Conservation (phyloP, 768 basidiomycete genomes). For the Boletus coccyginus region DNA sequence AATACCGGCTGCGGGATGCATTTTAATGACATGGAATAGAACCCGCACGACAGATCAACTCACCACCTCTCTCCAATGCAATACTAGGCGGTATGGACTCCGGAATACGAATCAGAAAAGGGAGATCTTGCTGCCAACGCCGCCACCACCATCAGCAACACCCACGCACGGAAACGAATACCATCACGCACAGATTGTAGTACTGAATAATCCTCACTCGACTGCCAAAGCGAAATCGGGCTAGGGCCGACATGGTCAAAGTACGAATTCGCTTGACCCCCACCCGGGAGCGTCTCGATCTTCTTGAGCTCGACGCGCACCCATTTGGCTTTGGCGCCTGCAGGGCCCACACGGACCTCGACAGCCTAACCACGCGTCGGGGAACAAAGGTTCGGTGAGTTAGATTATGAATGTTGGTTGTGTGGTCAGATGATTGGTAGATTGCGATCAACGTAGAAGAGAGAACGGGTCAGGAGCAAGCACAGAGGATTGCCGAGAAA, state of each 20-base stretch:
- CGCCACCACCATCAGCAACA: slow-evolving; percentile 2
- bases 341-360: slow-evolving; percentile 73
- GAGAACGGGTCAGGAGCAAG: slow-evolving; percentile 2
- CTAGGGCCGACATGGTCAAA: slow-evolving; percentile 79
- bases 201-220: slow-evolving; percentile 68
- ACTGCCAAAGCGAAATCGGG: slow-evolving; percentile 81
- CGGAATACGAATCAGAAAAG: slow-evolving; percentile 88
- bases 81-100: slow-evolving; percentile 89
- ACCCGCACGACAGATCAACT: slow-evolving; percentile 12
- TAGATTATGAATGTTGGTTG: slow-evolving; percentile 3
- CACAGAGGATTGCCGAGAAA: background rate
- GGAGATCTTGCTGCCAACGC: slow-evolving; percentile 69
- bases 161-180: background rate
- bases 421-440: background rate
- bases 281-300: slow-evolving; percentile 79
- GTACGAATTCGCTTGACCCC: slow-evolving; percentile 66
- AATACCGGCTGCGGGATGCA: slow-evolving; percentile 64
- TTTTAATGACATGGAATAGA: background rate
- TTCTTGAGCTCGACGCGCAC: slow-evolving; percentile 89
- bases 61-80: slow-evolving; percentile 73
- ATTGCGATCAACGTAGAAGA: slow-evolving; percentile 1
- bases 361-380: slow-evolving; percentile 54
- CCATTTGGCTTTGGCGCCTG: slow-evolving; percentile 88
- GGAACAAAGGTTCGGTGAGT: background rate
- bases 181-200: slow-evolving; percentile 56